These are phyloP conservation scores for Gomphus bonarii DNA, from an alignment of 1,284 basidiomycete species.

Conservation along the genomic window DNA sequence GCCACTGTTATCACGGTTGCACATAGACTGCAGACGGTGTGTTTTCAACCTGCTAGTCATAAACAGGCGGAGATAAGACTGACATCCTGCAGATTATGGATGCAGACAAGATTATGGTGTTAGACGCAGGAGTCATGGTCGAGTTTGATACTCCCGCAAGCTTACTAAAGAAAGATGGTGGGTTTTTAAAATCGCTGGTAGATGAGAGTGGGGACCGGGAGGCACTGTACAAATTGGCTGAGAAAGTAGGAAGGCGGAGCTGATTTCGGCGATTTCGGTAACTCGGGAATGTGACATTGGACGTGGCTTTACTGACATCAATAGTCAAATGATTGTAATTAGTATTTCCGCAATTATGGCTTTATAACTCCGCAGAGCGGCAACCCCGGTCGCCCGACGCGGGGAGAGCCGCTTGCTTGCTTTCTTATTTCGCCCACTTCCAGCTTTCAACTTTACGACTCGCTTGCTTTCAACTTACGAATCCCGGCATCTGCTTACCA, in stretches of 20 bases:
- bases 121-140: conserved; percentile 11
- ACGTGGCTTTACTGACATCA: not conserved
- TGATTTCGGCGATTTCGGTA: not conserved
- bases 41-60: not conserved
- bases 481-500: not conserved
- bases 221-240: conserved; percentile 21
- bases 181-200: conserved; percentile 26
- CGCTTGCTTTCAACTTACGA: not conserved
- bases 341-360: not conserved
- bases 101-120: conserved; percentile 5
- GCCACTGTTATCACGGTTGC: conserved; percentile 63
- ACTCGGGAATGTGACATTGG: not conserved
- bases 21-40: conserved; percentile 49
- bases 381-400: not conserved
- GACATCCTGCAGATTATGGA: conserved; percentile 22
- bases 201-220: conserved; percentile 29
- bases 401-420: not conserved
- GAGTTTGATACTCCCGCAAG: conserved; percentile 11
- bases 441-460: not conserved
- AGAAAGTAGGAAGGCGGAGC: not conserved
- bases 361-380: not conserved
- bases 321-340: not conserved
- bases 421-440: not conserved
- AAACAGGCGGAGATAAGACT: conserved; percentile 14
- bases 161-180: conserved; percentile 25